phyloP scores from a whole-genome alignment of 148 eudicot species.

The Rhododendron mucronatum region DNA sequence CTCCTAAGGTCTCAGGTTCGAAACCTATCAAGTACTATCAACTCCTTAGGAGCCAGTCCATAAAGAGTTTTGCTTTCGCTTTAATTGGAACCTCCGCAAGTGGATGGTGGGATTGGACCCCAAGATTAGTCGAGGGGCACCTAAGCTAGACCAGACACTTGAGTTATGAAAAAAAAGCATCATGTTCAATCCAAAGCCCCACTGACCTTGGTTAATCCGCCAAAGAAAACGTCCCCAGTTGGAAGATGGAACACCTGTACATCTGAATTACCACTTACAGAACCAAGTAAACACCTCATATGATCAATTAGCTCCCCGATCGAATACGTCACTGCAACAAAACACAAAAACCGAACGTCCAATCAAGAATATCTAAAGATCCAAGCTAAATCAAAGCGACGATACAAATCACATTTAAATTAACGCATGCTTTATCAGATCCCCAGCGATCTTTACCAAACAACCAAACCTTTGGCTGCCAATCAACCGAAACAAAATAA shows the following conservation, averaged over 20 bases:
- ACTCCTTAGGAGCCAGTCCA: too few relatives aligned
- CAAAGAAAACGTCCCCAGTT: background rate
- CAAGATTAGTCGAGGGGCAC: background rate
- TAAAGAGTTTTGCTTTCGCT: background rate
- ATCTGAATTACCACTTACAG: conserved; percentile 15
- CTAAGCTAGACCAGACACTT: background rate
- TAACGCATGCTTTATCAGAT: background rate
- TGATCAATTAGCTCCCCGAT: conserved; percentile 21
- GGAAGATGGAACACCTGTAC: conserved; percentile 19
- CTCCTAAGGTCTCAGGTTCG: background rate
- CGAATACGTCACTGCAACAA: background rate
- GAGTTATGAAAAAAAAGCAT: too few relatives aligned
- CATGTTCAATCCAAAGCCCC: background rate
- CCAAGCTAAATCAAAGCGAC: background rate
- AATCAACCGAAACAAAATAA: background rate
- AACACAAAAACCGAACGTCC: background rate
- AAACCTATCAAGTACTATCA: background rate
- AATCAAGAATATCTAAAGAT: background rate
- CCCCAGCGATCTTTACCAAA: background rate
- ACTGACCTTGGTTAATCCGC: conserved; percentile 12
- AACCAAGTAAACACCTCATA: conserved; percentile 34
- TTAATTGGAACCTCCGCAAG: background rate
- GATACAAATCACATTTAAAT: background rate
- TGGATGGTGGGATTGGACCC: background rate
- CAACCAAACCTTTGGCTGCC: background rate